These are phyloP conservation scores for Vitis cinerea DNA, from an alignment of 164 flowering plant genomes.

Conservation along the genomic window DNA sequence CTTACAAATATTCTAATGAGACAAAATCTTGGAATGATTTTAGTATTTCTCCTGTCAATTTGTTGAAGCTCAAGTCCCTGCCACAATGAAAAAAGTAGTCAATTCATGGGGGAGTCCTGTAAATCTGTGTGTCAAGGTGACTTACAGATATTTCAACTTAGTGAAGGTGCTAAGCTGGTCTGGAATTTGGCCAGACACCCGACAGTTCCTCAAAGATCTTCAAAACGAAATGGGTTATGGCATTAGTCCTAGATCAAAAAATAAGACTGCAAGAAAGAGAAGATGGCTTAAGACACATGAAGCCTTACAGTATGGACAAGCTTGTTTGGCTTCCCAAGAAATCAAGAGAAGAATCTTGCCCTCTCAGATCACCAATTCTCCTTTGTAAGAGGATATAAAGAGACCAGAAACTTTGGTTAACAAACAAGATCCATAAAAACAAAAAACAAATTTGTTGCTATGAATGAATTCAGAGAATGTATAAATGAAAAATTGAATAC, in stretches of 20 bases:
- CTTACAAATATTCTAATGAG: slow-evolving; percentile 36
- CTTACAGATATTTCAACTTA: slow-evolving; percentile 41
- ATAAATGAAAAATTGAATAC: no score
- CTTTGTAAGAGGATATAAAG: slow-evolving; percentile 15
- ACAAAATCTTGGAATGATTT: slow-evolving; percentile 35
- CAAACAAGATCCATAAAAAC: neutral
- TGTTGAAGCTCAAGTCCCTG: slow-evolving; percentile 61
- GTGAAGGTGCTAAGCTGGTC: slow-evolving; percentile 29
- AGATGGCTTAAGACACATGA: neutral
- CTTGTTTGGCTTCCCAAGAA: slow-evolving; percentile 36
- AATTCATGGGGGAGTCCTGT: neutral
- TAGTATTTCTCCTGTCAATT: slow-evolving; percentile 44
- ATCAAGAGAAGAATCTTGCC: slow-evolving; percentile 37
- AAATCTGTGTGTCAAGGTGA: neutral
- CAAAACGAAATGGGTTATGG: neutral
- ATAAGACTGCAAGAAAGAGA: neutral
- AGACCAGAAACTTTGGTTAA: no score
- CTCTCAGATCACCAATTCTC: slow-evolving; percentile 48
- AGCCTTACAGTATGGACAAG: slow-evolving; percentile 43
- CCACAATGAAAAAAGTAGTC: neutral
- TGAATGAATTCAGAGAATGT: no score
- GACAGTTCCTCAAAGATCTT: slow-evolving; percentile 45
- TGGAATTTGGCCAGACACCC: slow-evolving; percentile 37
- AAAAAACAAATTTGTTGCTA: neutral
- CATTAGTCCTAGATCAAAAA: neutral